Conservation (phyloP, 352 stramenopile genomes). For the Achlya hypogyna region DNA sequence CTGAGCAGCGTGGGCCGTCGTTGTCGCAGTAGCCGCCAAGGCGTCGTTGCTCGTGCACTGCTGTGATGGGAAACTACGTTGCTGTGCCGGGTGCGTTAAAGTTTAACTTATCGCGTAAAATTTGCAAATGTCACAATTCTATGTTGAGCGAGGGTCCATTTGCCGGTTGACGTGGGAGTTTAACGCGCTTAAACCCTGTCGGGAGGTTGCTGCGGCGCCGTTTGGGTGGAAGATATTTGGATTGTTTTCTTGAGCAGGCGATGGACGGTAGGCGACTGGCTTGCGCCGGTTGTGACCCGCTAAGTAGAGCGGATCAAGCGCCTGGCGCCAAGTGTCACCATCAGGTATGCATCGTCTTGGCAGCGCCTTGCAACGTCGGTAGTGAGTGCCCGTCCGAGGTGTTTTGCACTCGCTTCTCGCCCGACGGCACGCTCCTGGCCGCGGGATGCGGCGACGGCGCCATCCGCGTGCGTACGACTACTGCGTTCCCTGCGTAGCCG, state of each 20-base stretch:
- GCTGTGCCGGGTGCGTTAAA: too few species aligned
- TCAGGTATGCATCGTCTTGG: constrained; percentile 29
- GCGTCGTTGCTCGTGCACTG: too few species aligned
- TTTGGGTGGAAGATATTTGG: not conserved
- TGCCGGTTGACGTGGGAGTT: too few species aligned
- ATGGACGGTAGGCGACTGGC: constrained; percentile 7
- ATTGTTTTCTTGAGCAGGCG: not conserved
- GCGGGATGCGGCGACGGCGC: constrained; percentile 78
- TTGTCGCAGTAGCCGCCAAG: too few species aligned
- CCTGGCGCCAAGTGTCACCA: constrained; percentile 66
- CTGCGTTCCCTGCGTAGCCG: not conserved
- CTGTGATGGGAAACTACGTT: too few species aligned
- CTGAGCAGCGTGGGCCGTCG: too few species aligned
- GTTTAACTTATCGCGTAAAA: too few species aligned
- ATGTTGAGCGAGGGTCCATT: too few species aligned
- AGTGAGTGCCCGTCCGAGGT: constrained; percentile 81
- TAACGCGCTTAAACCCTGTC: too few species aligned
- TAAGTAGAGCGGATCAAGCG: constrained; percentile 39
- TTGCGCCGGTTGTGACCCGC: not conserved
- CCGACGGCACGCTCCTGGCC: constrained; percentile 72
- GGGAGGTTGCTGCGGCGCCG: too few species aligned
- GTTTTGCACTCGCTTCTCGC: constrained; percentile 82
- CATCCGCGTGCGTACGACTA: constrained; percentile 41
- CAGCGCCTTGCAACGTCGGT: not conserved
- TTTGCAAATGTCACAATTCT: too few species aligned